Base-by-base conservation (phyloP, 495 filamentous ascomycete genomes). In the Tetracladium setigerum region DNA sequence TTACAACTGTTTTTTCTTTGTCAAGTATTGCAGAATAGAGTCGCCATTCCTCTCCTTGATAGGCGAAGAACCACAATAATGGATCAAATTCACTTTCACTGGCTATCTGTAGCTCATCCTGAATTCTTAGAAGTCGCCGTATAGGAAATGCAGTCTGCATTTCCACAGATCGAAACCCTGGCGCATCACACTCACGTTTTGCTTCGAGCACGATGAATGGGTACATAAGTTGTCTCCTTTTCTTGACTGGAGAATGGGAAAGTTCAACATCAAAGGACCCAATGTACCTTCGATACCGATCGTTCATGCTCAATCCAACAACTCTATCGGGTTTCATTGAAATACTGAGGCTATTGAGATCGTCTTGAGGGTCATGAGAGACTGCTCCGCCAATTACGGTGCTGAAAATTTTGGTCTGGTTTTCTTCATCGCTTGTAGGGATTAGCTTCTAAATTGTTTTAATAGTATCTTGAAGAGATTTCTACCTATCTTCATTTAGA, bases 61-160 rank as follows among this genome's bases (percentile, higher is more conserved):
- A 34, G 30, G 27, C 42, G n/a, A 43, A 43, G 16, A 43, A 43
- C 41, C 41, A 43, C 14, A 43, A 18, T 16, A 43, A 31, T 43
- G 41, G 41, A 43, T 30, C 22, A 43, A 30, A n/a, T 10, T 18
- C 5, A n/a, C n/a, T n/a, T n/a, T n/a, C n/a, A n/a, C n/a, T n/a
- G n/a, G n/a, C n/a, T n/a, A n/a, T n/a, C n/a, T 45, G 34, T 39
- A 52, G 32, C 11, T 49, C 45, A 15, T 55, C 52, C 41, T 46
- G 57, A 13, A 48, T 13, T 33, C 34, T 49, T n/a, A 47, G 22
- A 12, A 47, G 13, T 12, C 17, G 32, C 40, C 51, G 46, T 15
- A 58, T 56, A n/a, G 45, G 45, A 39, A 62, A 60, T 22, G 55
- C 57, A 17, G 48, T 56, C 32, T 60, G 60, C 24, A 47, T 18